Conservation (phyloP, 306 rosid species). For the Delonix regia region DNA sequence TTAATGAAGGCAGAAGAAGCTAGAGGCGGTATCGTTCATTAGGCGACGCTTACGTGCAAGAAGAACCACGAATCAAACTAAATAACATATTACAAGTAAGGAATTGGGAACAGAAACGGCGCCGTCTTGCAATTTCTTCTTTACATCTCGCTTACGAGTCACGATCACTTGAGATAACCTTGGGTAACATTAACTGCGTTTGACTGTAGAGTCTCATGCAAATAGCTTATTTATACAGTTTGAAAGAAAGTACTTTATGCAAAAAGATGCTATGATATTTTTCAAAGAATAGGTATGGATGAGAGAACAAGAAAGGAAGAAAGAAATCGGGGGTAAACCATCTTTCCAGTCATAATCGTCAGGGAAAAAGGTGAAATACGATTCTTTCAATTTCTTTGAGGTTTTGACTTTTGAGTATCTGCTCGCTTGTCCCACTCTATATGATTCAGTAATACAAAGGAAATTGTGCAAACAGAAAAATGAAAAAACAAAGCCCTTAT, state of each 20-base stretch:
- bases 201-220: neutral
- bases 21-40: neutral
- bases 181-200: neutral
- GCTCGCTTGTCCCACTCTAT: constrained; percentile 5
- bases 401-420: neutral
- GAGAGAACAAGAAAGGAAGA: neutral
- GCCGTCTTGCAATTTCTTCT: no score
- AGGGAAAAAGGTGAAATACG: neutral
- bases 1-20: neutral
- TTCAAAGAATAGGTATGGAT: neutral
- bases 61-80: neutral
- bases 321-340: neutral
- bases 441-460: constrained; percentile 16
- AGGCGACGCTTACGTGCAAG: neutral
- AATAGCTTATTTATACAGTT: neutral
- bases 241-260: neutral
- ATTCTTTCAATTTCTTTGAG: constrained; percentile 28
- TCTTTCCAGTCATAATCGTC: constrained; percentile 26
- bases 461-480: neutral
- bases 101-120: neutral
- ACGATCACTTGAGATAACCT: no score
- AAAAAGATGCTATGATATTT: neutral
- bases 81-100: neutral
- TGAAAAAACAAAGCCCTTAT: neutral
- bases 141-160: no score